A percentile compares a stretch with the other conserved stretches of the same genome.
Evolutionary conservation across 1,284 basidiomycete species (phyloP).

Genomic region (Phlebopus sp.): DNA sequence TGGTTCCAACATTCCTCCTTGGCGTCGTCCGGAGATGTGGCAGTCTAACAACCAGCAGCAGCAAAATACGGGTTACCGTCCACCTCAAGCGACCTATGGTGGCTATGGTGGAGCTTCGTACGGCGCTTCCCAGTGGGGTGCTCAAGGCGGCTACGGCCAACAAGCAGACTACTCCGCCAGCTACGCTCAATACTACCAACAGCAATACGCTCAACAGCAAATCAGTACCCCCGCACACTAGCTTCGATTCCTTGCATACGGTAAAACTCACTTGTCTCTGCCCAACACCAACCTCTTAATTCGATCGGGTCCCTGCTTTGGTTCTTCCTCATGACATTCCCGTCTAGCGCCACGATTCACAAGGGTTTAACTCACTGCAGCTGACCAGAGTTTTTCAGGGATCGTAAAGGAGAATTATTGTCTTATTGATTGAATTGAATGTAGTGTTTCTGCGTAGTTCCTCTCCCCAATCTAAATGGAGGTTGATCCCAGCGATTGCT

Average conservation of each 20-base stretch:
- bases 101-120: slow-evolving; percentile 40
- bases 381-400: slow-evolving; percentile 38
- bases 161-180: slow-evolving; percentile 68
- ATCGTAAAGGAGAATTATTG: slow-evolving; percentile 24
- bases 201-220: slow-evolving; percentile 74
- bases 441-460: slow-evolving; percentile 24
- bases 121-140: slow-evolving; percentile 40
- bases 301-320: slow-evolving; percentile 16
- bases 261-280: slow-evolving; percentile 25
- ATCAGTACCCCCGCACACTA: slow-evolving; percentile 49
- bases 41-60: slow-evolving; percentile 53
- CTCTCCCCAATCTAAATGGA: slow-evolving; percentile 9
- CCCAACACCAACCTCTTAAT: slow-evolving; percentile 10
- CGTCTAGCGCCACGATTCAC: slow-evolving; percentile 18
- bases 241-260: slow-evolving; percentile 16
- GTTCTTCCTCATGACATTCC: slow-evolving; percentile 21
- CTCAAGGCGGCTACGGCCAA: slow-evolving; percentile 39
- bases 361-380: slow-evolving; percentile 34
- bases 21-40: slow-evolving; percentile 85
- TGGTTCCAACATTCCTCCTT: slow-evolving; percentile 79
- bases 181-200: slow-evolving; percentile 81
- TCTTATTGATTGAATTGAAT: slow-evolving; percentile 28
- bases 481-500: too few relatives aligned
- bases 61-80: slow-evolving; percentile 51
- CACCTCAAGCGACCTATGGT: slow-evolving; percentile 43